phyloP scores from a whole-genome alignment of 2,329 filamentous ascomycete genomes.

The Fusarium setosum region DNA sequence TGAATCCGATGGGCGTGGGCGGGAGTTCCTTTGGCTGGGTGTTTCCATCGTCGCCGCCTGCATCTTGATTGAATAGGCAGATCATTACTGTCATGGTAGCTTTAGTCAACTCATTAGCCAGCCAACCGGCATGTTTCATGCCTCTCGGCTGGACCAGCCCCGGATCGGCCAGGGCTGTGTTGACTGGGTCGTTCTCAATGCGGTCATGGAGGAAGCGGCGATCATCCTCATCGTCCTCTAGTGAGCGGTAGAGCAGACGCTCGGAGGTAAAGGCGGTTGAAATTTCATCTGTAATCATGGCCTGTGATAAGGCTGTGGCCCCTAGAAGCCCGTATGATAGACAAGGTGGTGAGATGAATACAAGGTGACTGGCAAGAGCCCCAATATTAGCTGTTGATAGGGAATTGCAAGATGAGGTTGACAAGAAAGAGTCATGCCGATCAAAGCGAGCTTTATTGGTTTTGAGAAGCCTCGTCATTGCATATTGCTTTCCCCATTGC shows the following conservation, averaged over 20 bases:
- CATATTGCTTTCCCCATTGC: too few species aligned
- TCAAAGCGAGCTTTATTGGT: too few species aligned
- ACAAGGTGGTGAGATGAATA: too few species aligned
- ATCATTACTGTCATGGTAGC: slow-evolving; percentile 4
- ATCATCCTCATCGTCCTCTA: slow-evolving; percentile 22
- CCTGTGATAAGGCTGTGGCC: too few species aligned
- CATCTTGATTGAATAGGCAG: not conserved
- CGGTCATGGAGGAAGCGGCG: slow-evolving; percentile 17
- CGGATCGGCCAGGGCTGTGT: slow-evolving; percentile 6
- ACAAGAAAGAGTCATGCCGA: too few species aligned
- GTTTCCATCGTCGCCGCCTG: too few species aligned
- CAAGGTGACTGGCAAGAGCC: too few species aligned
- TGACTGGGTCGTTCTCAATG: slow-evolving; percentile 18
- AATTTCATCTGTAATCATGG: slow-evolving; percentile 11
- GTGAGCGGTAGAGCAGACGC: slow-evolving; percentile 24
- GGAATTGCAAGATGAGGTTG: too few species aligned
- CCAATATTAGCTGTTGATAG: too few species aligned
- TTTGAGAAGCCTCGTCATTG: too few species aligned
- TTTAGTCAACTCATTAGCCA: slow-evolving; percentile 1
- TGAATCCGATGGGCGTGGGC: slow-evolving; percentile 15
- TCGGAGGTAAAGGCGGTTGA: slow-evolving; percentile 20
- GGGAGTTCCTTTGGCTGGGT: not conserved
- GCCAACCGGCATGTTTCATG: not conserved
- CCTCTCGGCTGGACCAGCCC: slow-evolving; percentile 1
- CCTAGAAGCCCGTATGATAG: too few species aligned